Conservation (phyloP, 78 protist genomes). For the Isochrysis galbana region DNA sequence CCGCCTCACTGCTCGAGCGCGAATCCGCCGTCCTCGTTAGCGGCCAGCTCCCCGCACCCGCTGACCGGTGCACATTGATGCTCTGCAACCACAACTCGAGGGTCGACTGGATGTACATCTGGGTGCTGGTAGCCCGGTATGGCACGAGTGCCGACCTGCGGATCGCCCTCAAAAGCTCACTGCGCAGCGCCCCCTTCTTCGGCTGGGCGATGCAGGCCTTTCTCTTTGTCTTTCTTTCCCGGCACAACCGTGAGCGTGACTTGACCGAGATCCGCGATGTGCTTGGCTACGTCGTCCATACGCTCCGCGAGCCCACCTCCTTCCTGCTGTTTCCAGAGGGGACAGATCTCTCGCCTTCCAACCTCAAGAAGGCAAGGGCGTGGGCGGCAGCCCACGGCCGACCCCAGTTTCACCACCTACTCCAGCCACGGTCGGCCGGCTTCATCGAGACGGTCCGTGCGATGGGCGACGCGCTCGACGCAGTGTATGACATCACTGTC, state of each 20-base stretch:
- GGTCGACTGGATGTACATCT: slow-evolving; percentile 13
- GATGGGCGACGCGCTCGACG: neutral
- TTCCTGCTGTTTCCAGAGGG: slow-evolving; percentile 17
- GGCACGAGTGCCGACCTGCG: neutral
- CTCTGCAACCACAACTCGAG: slow-evolving; percentile 22
- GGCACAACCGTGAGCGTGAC: neutral
- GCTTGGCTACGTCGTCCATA: neutral
- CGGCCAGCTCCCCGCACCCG: neutral
- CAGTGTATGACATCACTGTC: neutral
- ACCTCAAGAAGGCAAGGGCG: neutral
- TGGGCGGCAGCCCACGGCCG: neutral
- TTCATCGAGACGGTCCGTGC: neutral
- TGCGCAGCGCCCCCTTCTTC: neutral
- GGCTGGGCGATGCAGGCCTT: slow-evolving; percentile 34
- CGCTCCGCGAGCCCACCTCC: neutral
- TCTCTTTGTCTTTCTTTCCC: neutral
- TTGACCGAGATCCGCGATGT: neutral
- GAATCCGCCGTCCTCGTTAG: neutral
- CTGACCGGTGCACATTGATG: neutral
- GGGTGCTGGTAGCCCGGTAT: neutral
- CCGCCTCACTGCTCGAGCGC: neutral
- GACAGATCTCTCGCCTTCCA: neutral
- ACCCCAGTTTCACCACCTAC: neutral
- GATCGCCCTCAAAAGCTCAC: neutral
- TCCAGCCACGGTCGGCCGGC: neutral